Evolutionary conservation across 805 yeast genomes (phyloP).

Genomic region (Lipomyces yamadae): DNA sequence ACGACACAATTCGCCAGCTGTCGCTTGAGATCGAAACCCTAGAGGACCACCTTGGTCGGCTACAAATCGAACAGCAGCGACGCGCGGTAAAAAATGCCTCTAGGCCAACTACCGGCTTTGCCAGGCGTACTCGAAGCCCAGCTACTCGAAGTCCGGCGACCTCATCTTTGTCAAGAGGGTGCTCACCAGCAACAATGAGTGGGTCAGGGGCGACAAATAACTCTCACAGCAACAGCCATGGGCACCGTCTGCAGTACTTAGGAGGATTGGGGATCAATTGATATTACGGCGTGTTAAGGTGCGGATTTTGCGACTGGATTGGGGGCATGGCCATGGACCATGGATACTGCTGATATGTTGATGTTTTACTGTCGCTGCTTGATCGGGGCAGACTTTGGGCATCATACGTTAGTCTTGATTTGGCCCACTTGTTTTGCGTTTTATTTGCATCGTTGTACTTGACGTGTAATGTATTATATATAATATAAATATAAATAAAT

Average conservation of each 20-base stretch:
- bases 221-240: constrained; percentile 9
- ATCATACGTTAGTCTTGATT: not conserved
- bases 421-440: not conserved
- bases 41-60: constrained; percentile 43
- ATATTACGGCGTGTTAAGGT: not conserved
- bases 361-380: not conserved
- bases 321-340: not conserved
- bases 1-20: constrained; percentile 42
- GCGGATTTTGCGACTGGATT: not conserved
- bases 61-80: constrained; percentile 36
- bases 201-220: not conserved
- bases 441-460: not conserved
- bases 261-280: not conserved
- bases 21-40: constrained; percentile 41
- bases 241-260: constrained; percentile 32
- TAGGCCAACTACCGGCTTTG: constrained; percentile 21
- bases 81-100: constrained; percentile 32
- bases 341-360: not conserved
- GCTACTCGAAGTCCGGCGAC: constrained; percentile 32
- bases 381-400: not conserved
- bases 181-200: constrained; percentile 22
- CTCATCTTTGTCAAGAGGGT: constrained; percentile 14
- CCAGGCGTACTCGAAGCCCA: constrained; percentile 30
- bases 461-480: not conserved
- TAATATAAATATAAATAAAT: too few relatives aligned